Percentiles rank a stretch among this genome's conserved stretches.
Conservation (phyloP, 495 filamentous ascomycete species). For the Hyaloscypha variabilis region DNA sequence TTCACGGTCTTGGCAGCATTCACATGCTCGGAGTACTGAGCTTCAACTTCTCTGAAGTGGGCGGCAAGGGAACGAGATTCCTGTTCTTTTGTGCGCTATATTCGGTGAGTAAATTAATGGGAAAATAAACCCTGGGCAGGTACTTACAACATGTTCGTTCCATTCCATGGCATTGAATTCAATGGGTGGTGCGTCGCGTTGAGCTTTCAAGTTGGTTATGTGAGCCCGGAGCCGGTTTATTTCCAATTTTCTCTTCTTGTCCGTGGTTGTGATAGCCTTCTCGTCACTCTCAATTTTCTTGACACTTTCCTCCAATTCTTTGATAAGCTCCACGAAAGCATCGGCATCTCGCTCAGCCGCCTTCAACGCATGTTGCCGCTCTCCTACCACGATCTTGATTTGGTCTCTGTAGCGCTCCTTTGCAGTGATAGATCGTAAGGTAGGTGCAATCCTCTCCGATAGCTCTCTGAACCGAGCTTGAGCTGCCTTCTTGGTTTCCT, state of each 20-base stretch:
- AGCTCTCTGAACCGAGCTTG: constrained; percentile 57
- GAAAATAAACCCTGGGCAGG: neutral
- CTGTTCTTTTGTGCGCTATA: constrained; percentile 53
- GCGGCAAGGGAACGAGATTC: constrained; percentile 36
- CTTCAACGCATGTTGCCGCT: constrained; percentile 43
- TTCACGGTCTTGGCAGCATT: constrained; percentile 11
- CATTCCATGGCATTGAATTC: constrained; percentile 52
- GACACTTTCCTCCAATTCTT: constrained; percentile 52
- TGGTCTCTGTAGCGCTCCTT: constrained; percentile 64
- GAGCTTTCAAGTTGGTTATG: constrained; percentile 46
- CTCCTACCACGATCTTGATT: constrained; percentile 31
- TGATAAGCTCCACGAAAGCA: constrained; percentile 48
- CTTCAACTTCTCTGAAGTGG: constrained; percentile 32
- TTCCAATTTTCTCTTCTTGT: constrained; percentile 54
- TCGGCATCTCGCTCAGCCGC: constrained; percentile 56
- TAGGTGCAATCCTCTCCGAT: constrained; percentile 65
- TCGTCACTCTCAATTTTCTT: constrained; percentile 56
- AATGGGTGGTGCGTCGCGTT: constrained; percentile 45
- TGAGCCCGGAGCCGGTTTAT: constrained; percentile 43
- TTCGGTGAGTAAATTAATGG: constrained; percentile 22
- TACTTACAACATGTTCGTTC: constrained; percentile 57
- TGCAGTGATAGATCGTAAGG: constrained; percentile 61
- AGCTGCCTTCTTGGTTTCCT: constrained; percentile 51
- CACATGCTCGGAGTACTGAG: constrained; percentile 14
- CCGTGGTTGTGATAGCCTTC: constrained; percentile 58